Evolutionary conservation across 1,139 yeast species (phyloP).

Genomic region (Debaryomyces udenii): DNA sequence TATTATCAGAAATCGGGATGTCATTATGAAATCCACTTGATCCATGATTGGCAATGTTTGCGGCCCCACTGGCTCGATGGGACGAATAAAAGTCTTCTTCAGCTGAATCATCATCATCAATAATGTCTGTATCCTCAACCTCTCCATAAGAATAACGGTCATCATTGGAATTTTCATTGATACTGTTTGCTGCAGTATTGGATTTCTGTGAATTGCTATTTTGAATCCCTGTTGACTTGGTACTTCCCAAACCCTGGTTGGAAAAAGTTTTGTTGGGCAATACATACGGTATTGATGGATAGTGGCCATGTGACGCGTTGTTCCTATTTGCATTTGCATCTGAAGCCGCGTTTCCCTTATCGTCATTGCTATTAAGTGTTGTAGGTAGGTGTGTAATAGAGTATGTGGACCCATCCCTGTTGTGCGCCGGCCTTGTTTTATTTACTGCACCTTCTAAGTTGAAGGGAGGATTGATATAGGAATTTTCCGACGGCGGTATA

Average conservation of each 20-base stretch:
- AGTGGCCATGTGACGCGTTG: constrained; percentile 1
- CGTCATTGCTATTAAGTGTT: constrained; percentile 6
- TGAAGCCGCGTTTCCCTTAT: not conserved
- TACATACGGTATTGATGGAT: constrained; percentile 2
- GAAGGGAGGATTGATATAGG: constrained; percentile 5
- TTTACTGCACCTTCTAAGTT: not conserved
- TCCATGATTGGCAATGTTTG: not conserved
- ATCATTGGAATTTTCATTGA: constrained; percentile 17
- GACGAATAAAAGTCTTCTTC: constrained; percentile 29
- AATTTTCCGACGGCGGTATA: constrained; percentile 4
- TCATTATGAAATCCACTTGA: not conserved
- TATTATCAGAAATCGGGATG: constrained; percentile 16
- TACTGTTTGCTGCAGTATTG: constrained; percentile 8
- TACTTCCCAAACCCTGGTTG: constrained; percentile 1
- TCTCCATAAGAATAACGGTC: constrained; percentile 36
- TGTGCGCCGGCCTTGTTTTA: constrained; percentile 4
- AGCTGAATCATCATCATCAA: constrained; percentile 35
- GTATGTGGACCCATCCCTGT: constrained; percentile 4
- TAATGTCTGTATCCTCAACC: constrained; percentile 32
- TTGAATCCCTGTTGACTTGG: not conserved
- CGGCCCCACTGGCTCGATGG: not conserved
- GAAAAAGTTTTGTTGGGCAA: constrained; percentile 1
- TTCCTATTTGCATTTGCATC: constrained; percentile 1
- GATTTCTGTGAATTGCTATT: constrained; percentile 7
- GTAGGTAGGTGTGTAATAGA: constrained; percentile 5